A percentile compares a stretch with the other conserved stretches of the same genome.
Conservation (phyloP, 345 rosid genomes). For the Hypericum androsaemum region DNA sequence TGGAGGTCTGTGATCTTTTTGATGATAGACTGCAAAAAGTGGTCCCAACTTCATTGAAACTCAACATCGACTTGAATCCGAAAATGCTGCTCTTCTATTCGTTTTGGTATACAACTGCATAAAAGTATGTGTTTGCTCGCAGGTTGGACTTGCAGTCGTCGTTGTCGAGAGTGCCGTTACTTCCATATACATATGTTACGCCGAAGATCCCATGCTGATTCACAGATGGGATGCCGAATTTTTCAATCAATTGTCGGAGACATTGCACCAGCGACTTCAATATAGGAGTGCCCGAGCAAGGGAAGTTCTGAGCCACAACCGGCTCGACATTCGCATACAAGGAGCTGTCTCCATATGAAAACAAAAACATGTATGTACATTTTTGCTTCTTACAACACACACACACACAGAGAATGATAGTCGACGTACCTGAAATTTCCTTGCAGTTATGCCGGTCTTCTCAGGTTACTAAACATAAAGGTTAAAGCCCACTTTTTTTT, state of each 20-base stretch:
- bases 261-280: slow-evolving; percentile 76
- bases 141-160: slow-evolving; percentile 92
- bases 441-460: too few species aligned
- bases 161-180: slow-evolving; percentile 93
- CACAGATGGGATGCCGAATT: slow-evolving; percentile 70
- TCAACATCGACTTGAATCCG: too few species aligned
- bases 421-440: too few species aligned
- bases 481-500: too few species aligned
- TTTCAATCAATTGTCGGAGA: slow-evolving; percentile 63
- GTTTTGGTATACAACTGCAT: background rate
- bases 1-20: too few species aligned
- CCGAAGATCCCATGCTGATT: slow-evolving; percentile 76
- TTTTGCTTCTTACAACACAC: background rate
- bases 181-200: slow-evolving; percentile 81
- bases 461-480: too few species aligned
- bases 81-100: background rate
- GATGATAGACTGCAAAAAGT: too few species aligned
- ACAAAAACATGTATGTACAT: background rate
- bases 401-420: too few species aligned
- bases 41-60: too few species aligned
- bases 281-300: slow-evolving; percentile 61
- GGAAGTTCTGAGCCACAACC: slow-evolving; percentile 39
- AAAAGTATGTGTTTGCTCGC: slow-evolving; percentile 3
- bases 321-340: slow-evolving; percentile 25
- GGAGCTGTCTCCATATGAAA: slow-evolving; percentile 21